Evolutionary conservation across 1,139 yeast genomes (phyloP), one percentile per base, ranked within the genome.

Genomic region (Suhomyces bolitotheri): DNA sequence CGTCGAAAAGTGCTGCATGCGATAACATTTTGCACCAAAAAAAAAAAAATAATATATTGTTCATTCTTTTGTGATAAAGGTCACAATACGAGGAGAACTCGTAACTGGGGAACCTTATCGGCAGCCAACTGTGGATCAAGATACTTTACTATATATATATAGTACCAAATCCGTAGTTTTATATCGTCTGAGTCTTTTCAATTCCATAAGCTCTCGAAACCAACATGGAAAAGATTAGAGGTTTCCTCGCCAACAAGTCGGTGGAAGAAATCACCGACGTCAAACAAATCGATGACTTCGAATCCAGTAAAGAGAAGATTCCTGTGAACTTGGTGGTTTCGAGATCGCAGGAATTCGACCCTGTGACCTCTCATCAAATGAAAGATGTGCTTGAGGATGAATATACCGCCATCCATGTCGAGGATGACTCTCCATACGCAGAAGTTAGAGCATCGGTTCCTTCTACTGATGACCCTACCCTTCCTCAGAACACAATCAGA

Each of bases 371-470:
- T 11, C 17, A 35, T 20, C 31, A 46, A 22, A 29, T 30, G 8
- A 22, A 34, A 22, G 47, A 46, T 9, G 43, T 52, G 25, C 58
- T 57, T 16, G 57, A 53, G 22, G 76, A 70, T 45, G 74, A 66
- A 12, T 71, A 71, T 49, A 68, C 78, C 32, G 71, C 66, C 40
- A 50, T 65, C 25, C 46, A 47, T 11, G 71, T 66, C 20, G 73
- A 66, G 49, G 72, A 76, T 49, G 81, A 80, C 50, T 77, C 82
- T 14, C 82, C 84, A 7, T 78, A 77, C 52, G 79, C 85, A 0
- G 87, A 81, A 53, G 88, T 81, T 26, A 69, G 87, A 51, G 84
- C 85, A 5, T 72, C 85, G 4, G 85, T 81, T 25, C 83, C 85
- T 2, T 71, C 80, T 23, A 60, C 66, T 16, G 87, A 80, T 52